A percentile compares a stretch with the other conserved stretches of the same genome.
Conservation (phyloP, 2,329 filamentous ascomycete genomes). For the Aspergillus versicolor region DNA sequence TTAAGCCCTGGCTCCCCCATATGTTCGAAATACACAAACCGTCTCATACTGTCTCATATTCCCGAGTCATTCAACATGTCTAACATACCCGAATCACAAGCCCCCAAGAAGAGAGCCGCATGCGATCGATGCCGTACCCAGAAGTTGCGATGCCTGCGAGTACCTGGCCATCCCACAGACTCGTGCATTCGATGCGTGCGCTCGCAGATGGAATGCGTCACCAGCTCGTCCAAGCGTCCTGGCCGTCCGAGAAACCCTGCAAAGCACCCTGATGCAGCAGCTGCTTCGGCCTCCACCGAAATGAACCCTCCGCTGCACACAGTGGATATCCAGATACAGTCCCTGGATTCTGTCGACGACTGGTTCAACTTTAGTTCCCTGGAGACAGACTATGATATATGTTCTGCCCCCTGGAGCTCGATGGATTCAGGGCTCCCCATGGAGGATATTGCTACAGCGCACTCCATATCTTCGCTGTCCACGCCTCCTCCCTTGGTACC, state of each 20-base stretch:
- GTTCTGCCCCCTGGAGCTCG: neutral
- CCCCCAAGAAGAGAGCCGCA: neutral
- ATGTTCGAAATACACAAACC: neutral
- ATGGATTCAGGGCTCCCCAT: neutral
- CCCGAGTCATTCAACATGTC: neutral
- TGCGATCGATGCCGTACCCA: constrained; percentile 1
- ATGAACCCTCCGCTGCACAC: neutral
- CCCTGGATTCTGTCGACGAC: neutral
- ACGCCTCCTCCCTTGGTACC: neutral
- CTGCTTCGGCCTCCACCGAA: neutral
- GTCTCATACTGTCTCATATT: neutral
- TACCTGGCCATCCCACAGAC: neutral
- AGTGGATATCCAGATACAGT: neutral
- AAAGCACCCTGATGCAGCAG: neutral
- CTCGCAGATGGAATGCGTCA: constrained; percentile 1
- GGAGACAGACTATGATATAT: neutral
- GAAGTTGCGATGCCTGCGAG: neutral
- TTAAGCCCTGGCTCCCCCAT: neutral
- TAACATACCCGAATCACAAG: neutral
- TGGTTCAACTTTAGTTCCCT: neutral
- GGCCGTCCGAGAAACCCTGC: neutral
- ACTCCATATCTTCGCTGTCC: neutral
- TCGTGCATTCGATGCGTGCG: neutral
- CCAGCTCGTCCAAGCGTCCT: neutral
- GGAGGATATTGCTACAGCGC: neutral